Conservation (phyloP, 139 green algal genomes). For the Chlorella sp. region DNA sequence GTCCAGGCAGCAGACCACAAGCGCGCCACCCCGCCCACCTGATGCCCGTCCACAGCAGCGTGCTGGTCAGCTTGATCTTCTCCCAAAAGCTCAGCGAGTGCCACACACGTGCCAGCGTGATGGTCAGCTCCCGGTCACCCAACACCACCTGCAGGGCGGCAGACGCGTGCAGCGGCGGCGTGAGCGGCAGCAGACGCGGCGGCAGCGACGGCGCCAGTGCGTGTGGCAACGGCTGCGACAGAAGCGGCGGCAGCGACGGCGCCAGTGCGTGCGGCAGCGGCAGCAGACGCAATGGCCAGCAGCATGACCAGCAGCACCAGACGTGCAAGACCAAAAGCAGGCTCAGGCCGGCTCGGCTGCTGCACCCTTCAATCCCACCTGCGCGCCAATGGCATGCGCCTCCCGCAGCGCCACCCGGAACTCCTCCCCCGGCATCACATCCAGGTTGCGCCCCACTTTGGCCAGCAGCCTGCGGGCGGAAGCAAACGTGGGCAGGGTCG, state of each 20-base stretch:
- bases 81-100: slow-evolving; percentile 52
- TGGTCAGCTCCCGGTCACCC: slow-evolving; percentile 57
- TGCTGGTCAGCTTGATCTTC: slow-evolving; percentile 50
- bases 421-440: slow-evolving; percentile 69
- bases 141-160: slow-evolving; percentile 58
- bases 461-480: slow-evolving; percentile 41
- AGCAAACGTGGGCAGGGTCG: no score
- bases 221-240: background rate
- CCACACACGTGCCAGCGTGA: slow-evolving; percentile 68
- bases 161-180: no score
- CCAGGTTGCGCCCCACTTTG: slow-evolving; percentile 51
- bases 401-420: slow-evolving; percentile 69
- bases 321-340: no score
- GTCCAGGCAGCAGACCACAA: no score
- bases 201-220: background rate
- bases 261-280: background rate
- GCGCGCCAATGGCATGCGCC: slow-evolving; percentile 48
- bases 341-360: no score
- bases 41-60: slow-evolving; percentile 60
- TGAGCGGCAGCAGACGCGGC: no score
- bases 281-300: no score
- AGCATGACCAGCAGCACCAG: background rate
- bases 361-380: no score
- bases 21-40: no score
- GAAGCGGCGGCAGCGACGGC: background rate